Base-by-base conservation (phyloP, 2,329 filamentous ascomycete genomes). In the Aureobasidium leucospermi region DNA sequence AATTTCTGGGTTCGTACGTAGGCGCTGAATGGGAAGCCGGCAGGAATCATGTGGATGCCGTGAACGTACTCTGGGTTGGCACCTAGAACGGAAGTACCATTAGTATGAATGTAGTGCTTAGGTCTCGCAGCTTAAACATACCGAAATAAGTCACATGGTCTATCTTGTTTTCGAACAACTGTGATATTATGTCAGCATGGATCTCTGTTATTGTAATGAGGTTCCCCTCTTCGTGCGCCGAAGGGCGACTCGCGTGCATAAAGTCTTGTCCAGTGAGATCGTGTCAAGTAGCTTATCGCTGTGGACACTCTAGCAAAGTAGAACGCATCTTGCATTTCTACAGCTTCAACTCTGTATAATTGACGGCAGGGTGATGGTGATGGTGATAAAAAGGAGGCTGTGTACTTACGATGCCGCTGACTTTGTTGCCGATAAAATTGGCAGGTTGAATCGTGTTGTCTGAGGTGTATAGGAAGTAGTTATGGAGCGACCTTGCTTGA, bases 161-260 rank as follows among this genome's bases (percentile, higher is more conserved):
- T 58, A 91, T 82, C 75, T 97, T 97, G 78, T 96, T 96, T 75
- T 97, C 93, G 68, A 96, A 97, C 8, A 96, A 71, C 52, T 56
- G 23, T 8, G 7, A 15, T 7, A 9, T 28, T 4, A 15, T 16
- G 0, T 55, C 9, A 55, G 51, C 4, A 43, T 5, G n/a, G 6
- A 6, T 1, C 28, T 13, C 1, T 23, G 2, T 36, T 3, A 23
- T 23, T 4, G 3, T 23, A 4, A 23, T 23, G 23, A 23, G 23
- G 23, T 23, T 23, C 23, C 23, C 23, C 23, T 19, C 23, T 23
- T 23, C 23, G 23, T 23, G 23, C 23, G 23, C 23, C 23, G 23
- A 23, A 23, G 23, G 23, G 23, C 23, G 23, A 23, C 23, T 23
- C 23, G 23, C 23, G 23, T 23, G 23, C 23, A 23, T 23, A 23